These are phyloP conservation scores for Myriosclerotinia curreyana DNA, from an alignment of 2,329 filamentous ascomycete genomes.

Conservation along the genomic window DNA sequence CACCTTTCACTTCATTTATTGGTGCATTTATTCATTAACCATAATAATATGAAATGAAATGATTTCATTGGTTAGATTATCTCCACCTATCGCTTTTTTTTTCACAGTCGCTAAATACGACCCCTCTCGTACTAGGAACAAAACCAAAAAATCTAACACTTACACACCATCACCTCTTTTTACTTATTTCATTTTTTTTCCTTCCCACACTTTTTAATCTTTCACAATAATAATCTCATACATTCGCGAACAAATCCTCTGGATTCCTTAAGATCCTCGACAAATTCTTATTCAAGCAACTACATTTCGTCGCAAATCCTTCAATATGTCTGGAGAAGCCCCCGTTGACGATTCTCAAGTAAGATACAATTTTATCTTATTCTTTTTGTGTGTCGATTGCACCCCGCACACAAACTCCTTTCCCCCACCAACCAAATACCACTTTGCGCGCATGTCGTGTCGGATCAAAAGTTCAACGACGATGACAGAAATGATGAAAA, in stretches of 20 bases:
- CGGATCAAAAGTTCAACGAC: slow-evolving; percentile 20
- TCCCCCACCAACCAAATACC: slow-evolving; percentile 36
- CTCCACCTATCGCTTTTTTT: slow-evolving; percentile 16
- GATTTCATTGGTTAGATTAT: slow-evolving; percentile 16
- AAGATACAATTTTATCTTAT: slow-evolving; percentile 38
- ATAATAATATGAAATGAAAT: slow-evolving; percentile 12
- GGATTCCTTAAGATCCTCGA: background rate
- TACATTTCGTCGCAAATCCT: background rate
- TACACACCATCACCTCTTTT: slow-evolving; percentile 27
- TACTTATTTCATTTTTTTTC: slow-evolving; percentile 27
- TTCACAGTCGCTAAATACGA: slow-evolving; percentile 18
- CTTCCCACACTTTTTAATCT: slow-evolving; percentile 7
- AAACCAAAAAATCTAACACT: slow-evolving; percentile 23
- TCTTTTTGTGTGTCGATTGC: slow-evolving; percentile 27
- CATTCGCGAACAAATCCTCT: background rate
- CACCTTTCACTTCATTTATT: background rate
- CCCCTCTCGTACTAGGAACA: slow-evolving; percentile 7
- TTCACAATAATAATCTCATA: slow-evolving; percentile 22
- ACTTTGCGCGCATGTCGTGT: slow-evolving; percentile 32
- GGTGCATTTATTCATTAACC: slow-evolving; percentile 1
- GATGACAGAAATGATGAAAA: background rate
- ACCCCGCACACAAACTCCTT: slow-evolving; percentile 20
- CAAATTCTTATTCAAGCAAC: slow-evolving; percentile 36
- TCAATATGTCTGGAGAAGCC: slow-evolving; percentile 55
- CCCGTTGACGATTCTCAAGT: slow-evolving; percentile 54